Percentiles rank a stretch among this genome's conserved stretches.
These are phyloP conservation scores for Babesia bovis DNA, from an alignment of 169 alveolate genomes.

Conservation along the genomic window DNA sequence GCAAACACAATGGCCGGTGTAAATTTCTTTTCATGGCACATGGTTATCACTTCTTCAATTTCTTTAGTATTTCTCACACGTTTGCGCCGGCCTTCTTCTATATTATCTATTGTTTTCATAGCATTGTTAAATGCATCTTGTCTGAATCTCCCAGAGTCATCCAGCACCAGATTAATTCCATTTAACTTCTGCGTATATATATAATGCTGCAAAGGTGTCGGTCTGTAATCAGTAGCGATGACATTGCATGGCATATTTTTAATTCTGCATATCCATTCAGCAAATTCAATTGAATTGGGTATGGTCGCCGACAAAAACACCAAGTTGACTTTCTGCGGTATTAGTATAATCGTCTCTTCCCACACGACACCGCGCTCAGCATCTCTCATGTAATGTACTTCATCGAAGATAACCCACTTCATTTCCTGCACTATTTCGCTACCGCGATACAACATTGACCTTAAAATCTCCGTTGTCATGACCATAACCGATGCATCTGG, in stretches of 20 bases:
- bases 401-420: conserved; percentile 95
- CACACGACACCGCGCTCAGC: conserved; percentile 99
- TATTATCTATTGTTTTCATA: conserved; percentile 21
- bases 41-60: conserved; percentile 88
- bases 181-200: conserved; percentile 94
- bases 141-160: conserved; percentile 89
- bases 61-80: conserved; percentile 75
- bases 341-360: conserved; percentile 98
- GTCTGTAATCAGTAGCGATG: conserved; percentile 96
- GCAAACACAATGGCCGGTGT: conserved; percentile 96
- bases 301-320: conserved; percentile 99
- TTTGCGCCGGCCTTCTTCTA: conserved; percentile 54
- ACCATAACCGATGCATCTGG: conserved; percentile 97
- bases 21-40: conserved; percentile 88
- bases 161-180: conserved; percentile 93
- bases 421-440: conserved; percentile 89
- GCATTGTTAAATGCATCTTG: conserved; percentile 67
- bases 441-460: conserved; percentile 98
- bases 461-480: conserved; percentile 98
- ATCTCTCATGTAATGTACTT: conserved; percentile 99
- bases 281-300: conserved; percentile 98
- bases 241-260: conserved; percentile 97
- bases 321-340: conserved; percentile 91
- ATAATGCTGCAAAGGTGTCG: conserved; percentile 97
- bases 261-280: conserved; percentile 98